A percentile compares a stretch with the other conserved stretches of the same genome.
Conservation (phyloP, 2,329 filamentous ascomycete species). For the Xylariales sp. region DNA sequence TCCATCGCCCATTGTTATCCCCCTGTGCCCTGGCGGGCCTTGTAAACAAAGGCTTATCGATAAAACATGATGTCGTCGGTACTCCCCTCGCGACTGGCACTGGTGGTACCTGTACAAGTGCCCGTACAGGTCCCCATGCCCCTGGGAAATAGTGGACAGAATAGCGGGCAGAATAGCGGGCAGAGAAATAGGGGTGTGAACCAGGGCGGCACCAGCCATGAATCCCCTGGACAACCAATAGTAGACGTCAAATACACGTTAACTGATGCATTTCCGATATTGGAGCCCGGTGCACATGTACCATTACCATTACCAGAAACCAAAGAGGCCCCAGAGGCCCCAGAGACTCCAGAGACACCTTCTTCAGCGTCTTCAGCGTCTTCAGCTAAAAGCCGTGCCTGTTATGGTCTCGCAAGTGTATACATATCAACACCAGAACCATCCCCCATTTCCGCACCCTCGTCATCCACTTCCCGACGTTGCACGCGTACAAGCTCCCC, state of each 20-base stretch:
- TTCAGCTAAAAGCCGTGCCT: conserved; percentile 32
- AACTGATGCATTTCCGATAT: conserved; percentile 44
- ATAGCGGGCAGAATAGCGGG: conserved; percentile 28
- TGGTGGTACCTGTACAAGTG: conserved; percentile 5
- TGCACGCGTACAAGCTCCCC: conserved; percentile 22
- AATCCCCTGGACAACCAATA: conserved; percentile 49
- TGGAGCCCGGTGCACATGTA: conserved; percentile 43
- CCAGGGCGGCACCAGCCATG: conserved; percentile 18
- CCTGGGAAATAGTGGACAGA: conserved; percentile 6
- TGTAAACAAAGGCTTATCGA: conserved; percentile 34
- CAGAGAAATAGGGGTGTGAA: conserved; percentile 45
- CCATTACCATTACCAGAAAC: conserved; percentile 22
- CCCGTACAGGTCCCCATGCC: background rate
- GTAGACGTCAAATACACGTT: conserved; percentile 42
- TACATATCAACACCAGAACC: conserved; percentile 39
- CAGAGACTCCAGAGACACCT: conserved; percentile 20
- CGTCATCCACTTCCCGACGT: conserved; percentile 15
- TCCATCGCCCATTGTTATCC: background rate
- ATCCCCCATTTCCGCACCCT: conserved; percentile 29
- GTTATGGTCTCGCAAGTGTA: conserved; percentile 41
- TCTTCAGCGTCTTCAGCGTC: conserved; percentile 26
- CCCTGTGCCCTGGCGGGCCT: background rate
- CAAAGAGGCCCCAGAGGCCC: conserved; percentile 13
- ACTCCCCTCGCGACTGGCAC: conserved; percentile 22
- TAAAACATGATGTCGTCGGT: conserved; percentile 33